These are phyloP conservation scores for Chalaropsis ovoidea DNA, from an alignment of 2,329 filamentous ascomycete genomes.

Conservation along the genomic window DNA sequence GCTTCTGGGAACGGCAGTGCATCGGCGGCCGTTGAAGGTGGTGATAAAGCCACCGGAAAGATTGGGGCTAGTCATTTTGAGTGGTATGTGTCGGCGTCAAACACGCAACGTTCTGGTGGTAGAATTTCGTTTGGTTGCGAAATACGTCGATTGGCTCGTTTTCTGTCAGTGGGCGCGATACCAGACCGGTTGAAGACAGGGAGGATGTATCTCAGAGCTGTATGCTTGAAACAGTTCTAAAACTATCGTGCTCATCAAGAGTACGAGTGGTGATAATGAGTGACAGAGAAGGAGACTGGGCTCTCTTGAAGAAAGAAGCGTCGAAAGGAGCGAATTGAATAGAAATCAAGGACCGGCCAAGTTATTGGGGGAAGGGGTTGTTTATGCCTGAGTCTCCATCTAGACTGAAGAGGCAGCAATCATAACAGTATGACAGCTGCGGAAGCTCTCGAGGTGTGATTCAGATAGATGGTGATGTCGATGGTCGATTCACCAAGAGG, in stretches of 20 bases:
- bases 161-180: neutral
- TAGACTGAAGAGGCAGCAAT: slow-evolving; percentile 16
- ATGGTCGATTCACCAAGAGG: neutral
- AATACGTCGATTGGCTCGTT: neutral
- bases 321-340: slow-evolving; percentile 19
- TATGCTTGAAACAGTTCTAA: slow-evolving; percentile 8
- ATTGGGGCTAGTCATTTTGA: slow-evolving; percentile 37
- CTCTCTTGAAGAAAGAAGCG: slow-evolving; percentile 26
- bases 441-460: neutral
- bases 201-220: neutral
- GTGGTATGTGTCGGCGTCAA: neutral
- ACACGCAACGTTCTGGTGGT: neutral
- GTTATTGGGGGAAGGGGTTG: slow-evolving; percentile 12
- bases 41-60: slow-evolving; percentile 43
- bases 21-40: slow-evolving; percentile 41
- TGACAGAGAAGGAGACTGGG: slow-evolving; percentile 21
- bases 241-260: slow-evolving; percentile 12
- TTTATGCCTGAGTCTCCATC: slow-evolving; percentile 20
- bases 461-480: neutral
- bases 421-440: slow-evolving; percentile 8
- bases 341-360: slow-evolving; percentile 24
- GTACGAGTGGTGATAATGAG: slow-evolving; percentile 12
- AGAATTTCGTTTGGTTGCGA: neutral
- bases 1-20: slow-evolving; percentile 43
- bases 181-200: neutral